These are phyloP conservation scores for Penicillium sp. DNA, from an alignment of 2,329 filamentous ascomycete species.

Conservation along the genomic window DNA sequence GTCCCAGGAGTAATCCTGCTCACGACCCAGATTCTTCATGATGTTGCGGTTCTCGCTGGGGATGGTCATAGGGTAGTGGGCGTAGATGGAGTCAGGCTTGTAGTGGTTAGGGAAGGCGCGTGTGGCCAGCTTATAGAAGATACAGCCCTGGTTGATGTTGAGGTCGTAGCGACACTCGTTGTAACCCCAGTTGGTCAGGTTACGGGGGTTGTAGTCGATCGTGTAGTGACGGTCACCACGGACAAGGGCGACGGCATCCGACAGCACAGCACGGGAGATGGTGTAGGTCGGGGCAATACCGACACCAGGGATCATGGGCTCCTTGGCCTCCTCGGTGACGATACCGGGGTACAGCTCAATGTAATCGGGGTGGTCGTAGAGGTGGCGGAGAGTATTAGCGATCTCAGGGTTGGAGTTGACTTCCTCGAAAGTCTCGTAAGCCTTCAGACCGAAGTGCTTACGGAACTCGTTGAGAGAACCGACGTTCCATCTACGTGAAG, in stretches of 20 bases:
- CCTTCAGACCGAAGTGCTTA: constrained; percentile 74
- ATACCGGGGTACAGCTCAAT: constrained; percentile 80
- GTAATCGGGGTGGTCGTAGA: constrained; percentile 71
- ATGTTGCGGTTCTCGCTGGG: constrained; percentile 72
- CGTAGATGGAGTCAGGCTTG: constrained; percentile 74
- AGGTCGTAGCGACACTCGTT: constrained; percentile 71
- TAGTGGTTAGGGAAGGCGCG: constrained; percentile 80
- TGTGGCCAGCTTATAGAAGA: constrained; percentile 81
- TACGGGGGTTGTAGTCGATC: constrained; percentile 69
- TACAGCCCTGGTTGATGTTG: constrained; percentile 74
- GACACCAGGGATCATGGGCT: constrained; percentile 70
- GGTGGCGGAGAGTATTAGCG: constrained; percentile 61
- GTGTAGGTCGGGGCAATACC: constrained; percentile 76
- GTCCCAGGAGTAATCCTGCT: constrained; percentile 67
- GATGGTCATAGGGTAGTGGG: constrained; percentile 71
- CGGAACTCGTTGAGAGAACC: constrained; percentile 82
- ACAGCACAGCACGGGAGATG: constrained; percentile 72
- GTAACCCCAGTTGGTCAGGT: constrained; percentile 82
- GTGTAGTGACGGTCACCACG: constrained; percentile 79
- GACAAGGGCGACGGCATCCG: constrained; percentile 75
- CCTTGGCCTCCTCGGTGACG: constrained; percentile 72
- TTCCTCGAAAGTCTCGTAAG: constrained; percentile 75
- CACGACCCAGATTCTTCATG: constrained; percentile 65
- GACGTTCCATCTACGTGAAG: constrained; percentile 73
- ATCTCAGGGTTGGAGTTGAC: constrained; percentile 77